Conservation (phyloP, 306 rosid species). For the Fragaria iinumae region DNA sequence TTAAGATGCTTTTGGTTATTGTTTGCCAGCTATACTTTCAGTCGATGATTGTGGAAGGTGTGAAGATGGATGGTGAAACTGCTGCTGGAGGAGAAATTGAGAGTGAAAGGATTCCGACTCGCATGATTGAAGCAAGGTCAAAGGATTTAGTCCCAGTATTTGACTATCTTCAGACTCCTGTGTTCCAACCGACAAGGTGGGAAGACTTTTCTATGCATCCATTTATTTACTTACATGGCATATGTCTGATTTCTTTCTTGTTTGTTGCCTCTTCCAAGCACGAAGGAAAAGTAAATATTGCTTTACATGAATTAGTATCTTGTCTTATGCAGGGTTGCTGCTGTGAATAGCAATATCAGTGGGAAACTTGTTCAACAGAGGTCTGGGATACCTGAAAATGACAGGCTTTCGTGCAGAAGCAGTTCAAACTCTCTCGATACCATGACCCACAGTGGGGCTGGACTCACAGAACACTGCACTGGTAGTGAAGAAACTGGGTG, state of each 20-base stretch:
- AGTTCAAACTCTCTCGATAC: slow-evolving; percentile 39
- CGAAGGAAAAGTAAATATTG: background rate
- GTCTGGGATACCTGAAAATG: slow-evolving; percentile 43
- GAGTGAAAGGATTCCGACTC: slow-evolving; percentile 71
- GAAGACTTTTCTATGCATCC: slow-evolving; percentile 13
- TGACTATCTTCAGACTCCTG: slow-evolving; percentile 57
- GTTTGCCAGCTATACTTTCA: slow-evolving; percentile 77
- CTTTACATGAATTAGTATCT: slow-evolving; percentile 5
- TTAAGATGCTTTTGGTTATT: slow-evolving; percentile 16
- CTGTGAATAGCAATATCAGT: slow-evolving; percentile 39
- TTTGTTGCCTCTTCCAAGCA: slow-evolving; percentile 14
- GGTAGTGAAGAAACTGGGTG: slow-evolving; percentile 48
- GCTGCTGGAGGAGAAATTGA: slow-evolving; percentile 66
- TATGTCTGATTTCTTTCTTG: background rate
- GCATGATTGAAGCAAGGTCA: slow-evolving; percentile 69
- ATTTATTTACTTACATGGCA: background rate
- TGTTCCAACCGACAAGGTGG: slow-evolving; percentile 58
- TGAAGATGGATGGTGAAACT: slow-evolving; percentile 44
- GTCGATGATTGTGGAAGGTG: slow-evolving; percentile 49
- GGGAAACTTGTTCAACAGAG: slow-evolving; percentile 44
- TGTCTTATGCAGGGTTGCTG: slow-evolving; percentile 39
- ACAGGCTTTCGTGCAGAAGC: slow-evolving; percentile 43
- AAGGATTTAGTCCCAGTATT: slow-evolving; percentile 75
- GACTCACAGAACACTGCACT: slow-evolving; percentile 31
- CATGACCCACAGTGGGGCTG: slow-evolving; percentile 26